Percentiles rank a stretch among this genome's conserved stretches.
Evolutionary conservation across 306 rosid genomes (phyloP).

Genomic region (Cicer chorassanicum): DNA sequence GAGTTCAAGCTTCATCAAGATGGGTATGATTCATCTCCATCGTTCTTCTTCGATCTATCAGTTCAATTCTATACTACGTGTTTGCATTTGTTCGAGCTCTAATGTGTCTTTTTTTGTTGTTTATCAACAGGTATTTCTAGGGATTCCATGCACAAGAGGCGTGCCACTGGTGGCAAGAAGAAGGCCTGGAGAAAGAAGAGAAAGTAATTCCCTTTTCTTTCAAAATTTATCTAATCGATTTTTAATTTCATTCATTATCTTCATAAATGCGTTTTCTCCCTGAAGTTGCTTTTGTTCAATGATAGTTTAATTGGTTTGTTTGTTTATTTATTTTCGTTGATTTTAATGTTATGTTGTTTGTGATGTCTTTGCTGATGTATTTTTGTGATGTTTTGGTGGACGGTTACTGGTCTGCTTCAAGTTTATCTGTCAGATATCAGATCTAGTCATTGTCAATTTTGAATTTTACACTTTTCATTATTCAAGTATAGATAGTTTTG

Average conservation of each 20-base stretch:
- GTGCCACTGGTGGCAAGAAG: conserved; percentile 52
- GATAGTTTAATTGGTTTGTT: not conserved
- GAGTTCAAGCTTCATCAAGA: not conserved
- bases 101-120: not conserved
- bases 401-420: not conserved
- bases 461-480: not conserved
- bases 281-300: not conserved
- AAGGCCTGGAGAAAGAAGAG: conserved; percentile 51
- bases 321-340: not conserved
- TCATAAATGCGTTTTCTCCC: not conserved
- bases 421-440: not conserved
- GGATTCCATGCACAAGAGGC: conserved; percentile 51
- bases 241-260: not conserved
- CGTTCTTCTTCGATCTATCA: not conserved
- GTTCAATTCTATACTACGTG: not conserved
- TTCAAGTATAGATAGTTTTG: not conserved
- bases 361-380: not conserved
- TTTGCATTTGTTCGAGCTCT: not conserved
- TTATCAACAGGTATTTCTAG: conserved; percentile 46
- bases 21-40: conserved; percentile 33
- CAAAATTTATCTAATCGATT: not conserved
- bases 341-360: not conserved
- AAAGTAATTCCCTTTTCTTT: conserved; percentile 29
- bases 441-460: not conserved
- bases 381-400: not conserved